Conservation (phyloP, 768 basidiomycete species). For the Calocera viscosa region DNA sequence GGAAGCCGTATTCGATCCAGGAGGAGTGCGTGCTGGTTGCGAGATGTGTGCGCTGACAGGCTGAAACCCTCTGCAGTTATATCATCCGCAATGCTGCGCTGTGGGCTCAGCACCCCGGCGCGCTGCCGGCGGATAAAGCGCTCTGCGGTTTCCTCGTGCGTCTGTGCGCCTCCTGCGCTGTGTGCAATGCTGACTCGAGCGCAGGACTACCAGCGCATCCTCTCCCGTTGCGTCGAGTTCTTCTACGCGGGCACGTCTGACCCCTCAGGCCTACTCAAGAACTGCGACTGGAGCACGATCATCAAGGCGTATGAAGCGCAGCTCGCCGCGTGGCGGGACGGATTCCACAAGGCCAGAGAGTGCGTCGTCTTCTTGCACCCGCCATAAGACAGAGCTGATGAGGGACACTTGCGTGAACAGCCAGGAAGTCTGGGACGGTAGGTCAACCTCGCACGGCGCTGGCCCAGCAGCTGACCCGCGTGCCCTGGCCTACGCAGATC, state of each 20-base stretch:
- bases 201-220: conserved; percentile 76
- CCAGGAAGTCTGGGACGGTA: conserved; percentile 1
- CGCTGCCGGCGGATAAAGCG: conserved; percentile 50
- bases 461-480: background rate
- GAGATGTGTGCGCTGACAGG: background rate
- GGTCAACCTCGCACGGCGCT: background rate
- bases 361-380: background rate
- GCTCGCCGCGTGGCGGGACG: conserved; percentile 48
- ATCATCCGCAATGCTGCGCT: conserved; percentile 71
- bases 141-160: conserved; percentile 68
- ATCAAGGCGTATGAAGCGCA: conserved; percentile 78
- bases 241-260: conserved; percentile 63
- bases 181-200: background rate
- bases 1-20: conserved; percentile 82
- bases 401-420: background rate
- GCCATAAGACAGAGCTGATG: background rate
- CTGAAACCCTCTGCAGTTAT: conserved; percentile 36
- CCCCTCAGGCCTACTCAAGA: conserved; percentile 66
- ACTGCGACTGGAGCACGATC: conserved; percentile 74
- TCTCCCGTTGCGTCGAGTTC: conserved; percentile 79
- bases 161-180: conserved; percentile 15
- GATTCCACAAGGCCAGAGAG: conserved; percentile 28
- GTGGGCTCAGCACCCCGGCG: conserved; percentile 61
- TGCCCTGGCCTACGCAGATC: conserved; percentile 11
- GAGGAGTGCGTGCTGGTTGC: conserved; percentile 59